A percentile compares a stretch with the other conserved stretches of the same genome.
Evolutionary conservation across 371 early-diverging fungal genomes (phyloP).

Genomic region (Choanephora cucurbitarum): DNA sequence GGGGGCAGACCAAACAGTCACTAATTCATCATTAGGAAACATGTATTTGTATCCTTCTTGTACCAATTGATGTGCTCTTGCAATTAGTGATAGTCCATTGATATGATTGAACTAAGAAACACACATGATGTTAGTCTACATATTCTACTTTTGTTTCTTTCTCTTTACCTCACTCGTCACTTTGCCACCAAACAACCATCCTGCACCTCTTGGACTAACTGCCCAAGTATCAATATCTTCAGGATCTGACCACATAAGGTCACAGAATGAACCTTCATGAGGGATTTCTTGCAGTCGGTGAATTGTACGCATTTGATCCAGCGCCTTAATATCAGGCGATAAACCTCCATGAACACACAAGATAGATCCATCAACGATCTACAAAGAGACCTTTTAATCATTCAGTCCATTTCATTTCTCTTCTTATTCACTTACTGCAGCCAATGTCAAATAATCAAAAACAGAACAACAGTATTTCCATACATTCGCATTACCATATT

Average conservation of each 20-base stretch:
- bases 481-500: slow-evolving; percentile 98
- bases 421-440: slow-evolving; percentile 86
- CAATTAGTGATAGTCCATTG: slow-evolving; percentile 96
- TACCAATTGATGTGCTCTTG: slow-evolving; percentile 99
- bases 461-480: slow-evolving; percentile 99
- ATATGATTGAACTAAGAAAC: slow-evolving; percentile 90
- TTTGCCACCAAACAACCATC: slow-evolving; percentile 98
- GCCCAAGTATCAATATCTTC: slow-evolving; percentile 99
- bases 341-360: slow-evolving; percentile 99
- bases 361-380: slow-evolving; percentile 62
- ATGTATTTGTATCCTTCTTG: slow-evolving; percentile 98
- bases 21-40: slow-evolving; percentile 95
- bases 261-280: slow-evolving; percentile 98
- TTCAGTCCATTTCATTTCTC: neutral
- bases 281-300: slow-evolving; percentile 99
- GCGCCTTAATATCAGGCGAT: slow-evolving; percentile 93
- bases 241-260: slow-evolving; percentile 92
- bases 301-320: slow-evolving; percentile 97
- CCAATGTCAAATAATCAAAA: slow-evolving; percentile 98
- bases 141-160: neutral
- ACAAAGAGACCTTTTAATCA: too few relatives aligned
- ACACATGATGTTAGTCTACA: neutral
- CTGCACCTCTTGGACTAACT: slow-evolving; percentile 98
- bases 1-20: slow-evolving; percentile 99
- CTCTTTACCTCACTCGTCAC: slow-evolving; percentile 86